Percentiles rank a stretch among this genome's conserved stretches.
Conservation (phyloP, 2,329 filamentous ascomycete genomes). For the Exophiala bonariae region DNA sequence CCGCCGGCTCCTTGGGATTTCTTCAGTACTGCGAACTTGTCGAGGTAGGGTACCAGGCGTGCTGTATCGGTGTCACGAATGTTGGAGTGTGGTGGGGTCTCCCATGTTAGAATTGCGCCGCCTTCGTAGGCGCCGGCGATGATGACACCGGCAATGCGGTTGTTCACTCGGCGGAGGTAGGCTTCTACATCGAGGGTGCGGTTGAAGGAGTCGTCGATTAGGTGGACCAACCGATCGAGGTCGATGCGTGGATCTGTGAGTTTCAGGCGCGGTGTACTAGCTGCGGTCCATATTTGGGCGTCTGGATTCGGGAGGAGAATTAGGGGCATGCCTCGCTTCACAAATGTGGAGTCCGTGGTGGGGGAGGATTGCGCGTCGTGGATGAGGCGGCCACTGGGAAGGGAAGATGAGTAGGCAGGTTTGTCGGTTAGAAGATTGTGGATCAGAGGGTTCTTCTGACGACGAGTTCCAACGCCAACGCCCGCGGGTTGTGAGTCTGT, state of each 20-base stretch:
- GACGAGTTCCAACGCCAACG: constrained; percentile 55
- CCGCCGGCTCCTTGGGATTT: constrained; percentile 86
- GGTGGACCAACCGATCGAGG: constrained; percentile 73
- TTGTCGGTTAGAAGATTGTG: constrained; percentile 97
- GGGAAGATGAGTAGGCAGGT: constrained; percentile 84
- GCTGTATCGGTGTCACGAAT: constrained; percentile 47
- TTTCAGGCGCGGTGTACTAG: constrained; percentile 62
- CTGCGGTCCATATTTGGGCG: constrained; percentile 66
- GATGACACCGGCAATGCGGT: constrained; percentile 84
- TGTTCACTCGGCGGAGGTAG: constrained; percentile 78
- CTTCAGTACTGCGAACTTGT: constrained; percentile 94
- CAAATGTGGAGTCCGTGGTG: constrained; percentile 67
- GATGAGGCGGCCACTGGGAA: constrained; percentile 68
- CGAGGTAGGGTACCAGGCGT: constrained; percentile 84
- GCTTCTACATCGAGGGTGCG: constrained; percentile 79
- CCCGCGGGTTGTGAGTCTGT: constrained; percentile 32
- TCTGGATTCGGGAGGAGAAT: constrained; percentile 76
- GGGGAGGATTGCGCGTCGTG: constrained; percentile 30
- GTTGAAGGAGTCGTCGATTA: constrained; percentile 93
- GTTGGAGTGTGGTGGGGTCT: constrained; percentile 65
- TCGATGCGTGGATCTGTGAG: constrained; percentile 82
- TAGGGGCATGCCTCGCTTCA: constrained; percentile 88
- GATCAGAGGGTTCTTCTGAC: constrained; percentile 79
- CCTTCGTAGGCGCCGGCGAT: constrained; percentile 97
- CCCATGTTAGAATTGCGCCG: constrained; percentile 93